Evolutionary conservation across 169 alveolate species (phyloP).

Genomic region (Perkinsus marinus): DNA sequence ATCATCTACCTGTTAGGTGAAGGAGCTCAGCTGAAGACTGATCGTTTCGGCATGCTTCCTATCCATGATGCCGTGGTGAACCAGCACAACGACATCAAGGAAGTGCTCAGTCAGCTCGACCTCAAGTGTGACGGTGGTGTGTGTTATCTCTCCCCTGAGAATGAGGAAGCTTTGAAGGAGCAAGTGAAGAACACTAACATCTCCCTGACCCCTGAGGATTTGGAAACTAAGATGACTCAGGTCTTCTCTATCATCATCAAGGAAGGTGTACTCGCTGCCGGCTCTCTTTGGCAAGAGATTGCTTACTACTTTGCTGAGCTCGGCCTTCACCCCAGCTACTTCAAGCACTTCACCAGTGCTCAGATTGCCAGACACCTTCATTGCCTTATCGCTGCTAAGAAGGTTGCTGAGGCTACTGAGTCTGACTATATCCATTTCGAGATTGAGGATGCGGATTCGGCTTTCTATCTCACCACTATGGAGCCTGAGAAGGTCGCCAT

Average conservation of each 20-base stretch:
- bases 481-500: too few relatives aligned
- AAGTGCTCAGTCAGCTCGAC: too few relatives aligned
- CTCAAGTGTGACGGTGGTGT: too few relatives aligned
- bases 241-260: too few relatives aligned
- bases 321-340: conserved; percentile 4
- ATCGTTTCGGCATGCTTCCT: conserved; percentile 7
- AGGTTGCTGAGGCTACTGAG: neutral
- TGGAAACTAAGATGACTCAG: too few relatives aligned
- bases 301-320: neutral
- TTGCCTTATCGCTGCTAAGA: neutral
- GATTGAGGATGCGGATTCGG: neutral
- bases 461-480: neutral
- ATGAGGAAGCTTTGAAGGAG: too few relatives aligned
- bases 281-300: neutral
- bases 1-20: neutral
- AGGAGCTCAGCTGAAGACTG: neutral
- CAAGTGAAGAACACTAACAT: too few relatives aligned
- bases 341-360: neutral
- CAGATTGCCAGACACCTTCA: neutral
- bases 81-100: neutral
- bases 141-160: too few relatives aligned
- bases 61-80: neutral
- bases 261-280: too few relatives aligned
- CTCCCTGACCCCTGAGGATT: too few relatives aligned
- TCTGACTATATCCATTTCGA: neutral